phyloP scores from a whole-genome alignment of 352 stramenopile genomes.

The Hyaloperonospora brassicae region DNA sequence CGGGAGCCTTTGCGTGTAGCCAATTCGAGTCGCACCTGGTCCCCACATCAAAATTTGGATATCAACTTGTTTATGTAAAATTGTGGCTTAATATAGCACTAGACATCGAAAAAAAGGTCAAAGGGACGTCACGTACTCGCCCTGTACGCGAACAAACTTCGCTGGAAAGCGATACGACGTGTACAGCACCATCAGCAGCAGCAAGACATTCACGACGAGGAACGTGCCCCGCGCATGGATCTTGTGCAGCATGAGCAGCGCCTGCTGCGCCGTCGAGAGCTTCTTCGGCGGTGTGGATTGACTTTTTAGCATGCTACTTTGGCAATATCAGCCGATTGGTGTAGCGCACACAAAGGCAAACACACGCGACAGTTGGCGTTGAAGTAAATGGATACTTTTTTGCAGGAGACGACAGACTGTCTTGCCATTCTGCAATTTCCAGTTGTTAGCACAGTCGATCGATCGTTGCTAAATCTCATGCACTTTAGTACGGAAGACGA shows the following conservation, averaged over 20 bases:
- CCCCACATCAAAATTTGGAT: not conserved
- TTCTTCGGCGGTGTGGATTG: constrained; percentile 10
- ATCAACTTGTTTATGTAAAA: not conserved
- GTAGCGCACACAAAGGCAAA: constrained; percentile 15
- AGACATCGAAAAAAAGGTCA: not conserved
- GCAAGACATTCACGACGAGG: constrained; percentile 37
- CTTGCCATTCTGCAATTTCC: constrained; percentile 14
- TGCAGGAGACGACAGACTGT: not conserved
- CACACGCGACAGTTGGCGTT: constrained; percentile 14
- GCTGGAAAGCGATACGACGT: constrained; percentile 41
- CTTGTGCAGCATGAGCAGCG: constrained; percentile 42
- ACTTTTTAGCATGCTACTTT: constrained; percentile 14
- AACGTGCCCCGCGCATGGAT: constrained; percentile 38
- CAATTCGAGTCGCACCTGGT: constrained; percentile 63
- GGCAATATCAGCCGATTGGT: not conserved
- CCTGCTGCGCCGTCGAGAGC: constrained; percentile 32
- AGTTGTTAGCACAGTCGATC: not conserved
- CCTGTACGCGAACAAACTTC: constrained; percentile 67
- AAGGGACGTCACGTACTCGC: constrained; percentile 38
- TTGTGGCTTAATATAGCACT: not conserved
- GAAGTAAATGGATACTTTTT: constrained; percentile 2
- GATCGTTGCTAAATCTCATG: not conserved
- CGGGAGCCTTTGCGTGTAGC: constrained; percentile 31
- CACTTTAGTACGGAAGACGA: constrained; percentile 37
- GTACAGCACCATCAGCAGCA: constrained; percentile 51